Base-by-base conservation (phyloP, 169 alveolate species). In the Plasmodium reichenowi region DNA sequence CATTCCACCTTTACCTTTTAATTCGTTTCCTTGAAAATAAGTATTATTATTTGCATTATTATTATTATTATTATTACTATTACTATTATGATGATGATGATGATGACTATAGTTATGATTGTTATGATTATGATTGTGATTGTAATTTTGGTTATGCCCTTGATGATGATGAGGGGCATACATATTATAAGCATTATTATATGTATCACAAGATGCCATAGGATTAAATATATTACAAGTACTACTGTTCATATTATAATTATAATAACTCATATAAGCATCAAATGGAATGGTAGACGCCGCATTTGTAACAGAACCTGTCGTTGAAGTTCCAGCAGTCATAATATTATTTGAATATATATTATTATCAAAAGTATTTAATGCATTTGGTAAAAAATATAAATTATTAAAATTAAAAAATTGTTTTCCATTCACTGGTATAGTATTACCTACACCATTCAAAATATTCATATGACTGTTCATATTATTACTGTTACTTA, bases 281-380 rank as follows among this genome's bases (percentile, higher is more conserved):
- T 85, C 91, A 12, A 58, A 70, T 8, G 56, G 38, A 2, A 26
- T 26, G 3, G 38, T 2, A 26, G 38, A 26, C 2, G 38, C 4
- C 3, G 38, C 38, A 26, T 26, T 26, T 26, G 5, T 26, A 2
- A 0, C 38, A 26, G 38, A 26, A 26, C 38, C 38, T 26, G 38
- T 2, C 5, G 38, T 26, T 2, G 38, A 56, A n/a, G 86, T 9
- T 9, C 48, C 15, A 45, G 22, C 8, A 71, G 70, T 70, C 38
- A 43, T 85, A 6, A 20, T 17, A 20, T 50, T 22, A 50, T 85
- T 67, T 13, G 70, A 62, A 85, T 71, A 85, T 8, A 85, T 58
- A 45, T 22, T 64, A 58, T 54, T 59, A 20, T 85, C 91, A 85
- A 70, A 85, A 17, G 75, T 48, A 85, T 70, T 85, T 66, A 85